Base-by-base conservation (phyloP, 2,329 filamentous ascomycete species). In the Acrocalymma vagum region DNA sequence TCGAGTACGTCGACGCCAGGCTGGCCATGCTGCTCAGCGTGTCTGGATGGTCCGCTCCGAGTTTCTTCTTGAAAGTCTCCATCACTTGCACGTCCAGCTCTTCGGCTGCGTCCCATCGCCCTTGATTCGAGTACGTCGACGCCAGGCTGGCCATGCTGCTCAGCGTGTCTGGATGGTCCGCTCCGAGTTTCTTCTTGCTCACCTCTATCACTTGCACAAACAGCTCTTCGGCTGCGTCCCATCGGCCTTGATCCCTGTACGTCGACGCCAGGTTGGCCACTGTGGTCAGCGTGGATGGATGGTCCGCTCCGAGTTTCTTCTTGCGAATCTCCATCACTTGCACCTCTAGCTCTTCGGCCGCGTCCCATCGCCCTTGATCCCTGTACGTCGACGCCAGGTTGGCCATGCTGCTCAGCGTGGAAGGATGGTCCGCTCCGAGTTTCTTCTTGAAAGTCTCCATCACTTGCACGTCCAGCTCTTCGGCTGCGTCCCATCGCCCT, bases 151-250 rank as follows among this genome's bases (percentile, higher is more conserved):
- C 7, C 31, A 35, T 31, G 11, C 26, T 31, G 7, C 7, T 31
- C 21, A 42, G 22, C 22, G 32, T 42, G 21, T 42, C n/a, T 4
- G 25, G 38, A 31, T 42, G 31, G 5, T 42, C 20, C 2, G 23
- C 9, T 4, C 20, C 14, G 13, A 35, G 38, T 11, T 21, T 9
- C 20, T 21, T 35, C 31, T 20, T 14, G 0, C 7, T 10, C 6
- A n/a, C 20, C 14, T 25, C 29, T 22, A 30, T 7, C 10, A 35
- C 31, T 21, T 31, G 13, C 3, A 26, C 26, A 1, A 26, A 5
- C n/a, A 35, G 20, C 29, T 30, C 11, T 26, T 27, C 14, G 35
- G 18, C n/a, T 29, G n/a, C n/a, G n/a, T n/a, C 21, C 17, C 13
- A 42, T 20, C n/a, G 24, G 13, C 20, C 29, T 16, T 30, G 31